Evolutionary conservation across 768 basidiomycete species (phyloP), one percentile per base, ranked within the genome.

Genomic region (Rhodotorula babjevae): DNA sequence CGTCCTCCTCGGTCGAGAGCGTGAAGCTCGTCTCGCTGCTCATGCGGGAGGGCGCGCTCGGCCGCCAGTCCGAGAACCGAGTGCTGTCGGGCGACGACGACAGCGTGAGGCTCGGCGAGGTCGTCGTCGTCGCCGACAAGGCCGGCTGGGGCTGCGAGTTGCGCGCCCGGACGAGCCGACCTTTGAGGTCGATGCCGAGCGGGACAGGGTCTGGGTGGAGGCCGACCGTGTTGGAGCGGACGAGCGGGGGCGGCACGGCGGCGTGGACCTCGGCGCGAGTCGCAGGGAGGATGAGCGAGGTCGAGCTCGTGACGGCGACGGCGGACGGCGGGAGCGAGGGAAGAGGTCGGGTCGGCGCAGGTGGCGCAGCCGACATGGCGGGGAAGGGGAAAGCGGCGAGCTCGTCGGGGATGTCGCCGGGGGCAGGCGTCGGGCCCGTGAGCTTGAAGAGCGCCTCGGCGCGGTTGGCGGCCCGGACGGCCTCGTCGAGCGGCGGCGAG

Each of bases 151-250:
- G 44, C 21, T 56, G 58, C 44, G 63, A 47, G 58, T 68, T 65
- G 29, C 71, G 66, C 12, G 67, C 67, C 8, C 71, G 66, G 29
- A 72, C 46, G 36, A 72, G 67, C 5, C 60, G 62, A 23, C 71
- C 71, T 4, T 29, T 31, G n/a, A 72, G 61, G 53, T 72, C 71
- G 63, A 72, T 72, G 44, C 68, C 71, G 66, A 72, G 71, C 9
- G 66, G 63, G 21, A 68, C 57, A 1, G 67, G 59, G 18, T 58
- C 60, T 0, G 71, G 71, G 36, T 72, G 71, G 0, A 72, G 59
- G 4, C 58, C 63, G 42, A 72, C 71, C 8, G 71, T 68, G 58
- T 68, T 61, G 0, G 71, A 68, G 40, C 71, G 71, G 23, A 56
- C 25, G 19, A 72, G 66, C 4, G 36, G 53, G 12, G 71, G 71